Evolutionary conservation across 371 early-diverging fungal genomes (phyloP).

Genomic region (Haplosporangium sp.): DNA sequence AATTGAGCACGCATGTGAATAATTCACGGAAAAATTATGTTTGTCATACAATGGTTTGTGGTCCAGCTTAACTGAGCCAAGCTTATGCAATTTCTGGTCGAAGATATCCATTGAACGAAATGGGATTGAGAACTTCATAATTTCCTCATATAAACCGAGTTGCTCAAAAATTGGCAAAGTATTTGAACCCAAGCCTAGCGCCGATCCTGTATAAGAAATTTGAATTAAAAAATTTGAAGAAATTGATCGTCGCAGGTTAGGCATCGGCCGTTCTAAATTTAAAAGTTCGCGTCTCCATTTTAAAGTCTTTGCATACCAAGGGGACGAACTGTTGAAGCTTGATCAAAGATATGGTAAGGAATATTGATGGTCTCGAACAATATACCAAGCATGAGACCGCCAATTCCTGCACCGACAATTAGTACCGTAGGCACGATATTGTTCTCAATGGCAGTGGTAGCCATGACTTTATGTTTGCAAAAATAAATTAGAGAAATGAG

Average conservation of each 20-base stretch:
- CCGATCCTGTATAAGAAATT: background rate
- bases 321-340: background rate
- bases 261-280: background rate
- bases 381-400: background rate
- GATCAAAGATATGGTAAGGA: constrained; percentile 1
- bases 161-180: constrained; percentile 11
- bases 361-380: background rate
- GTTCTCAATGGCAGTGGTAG: background rate
- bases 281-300: background rate
- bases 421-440: background rate
- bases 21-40: background rate
- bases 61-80: constrained; percentile 2
- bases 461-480: background rate
- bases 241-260: background rate
- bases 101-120: background rate
- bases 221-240: background rate
- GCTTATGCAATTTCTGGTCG: background rate
- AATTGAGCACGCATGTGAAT: background rate
- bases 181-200: constrained; percentile 6
- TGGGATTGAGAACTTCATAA: constrained; percentile 6
- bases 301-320: background rate
- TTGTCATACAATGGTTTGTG: background rate
- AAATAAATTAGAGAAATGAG: background rate
- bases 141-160: background rate
- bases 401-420: constrained; percentile 7